These are phyloP conservation scores for Wickerhamiella azymoides DNA, from an alignment of 805 yeast species.

Conservation along the genomic window DNA sequence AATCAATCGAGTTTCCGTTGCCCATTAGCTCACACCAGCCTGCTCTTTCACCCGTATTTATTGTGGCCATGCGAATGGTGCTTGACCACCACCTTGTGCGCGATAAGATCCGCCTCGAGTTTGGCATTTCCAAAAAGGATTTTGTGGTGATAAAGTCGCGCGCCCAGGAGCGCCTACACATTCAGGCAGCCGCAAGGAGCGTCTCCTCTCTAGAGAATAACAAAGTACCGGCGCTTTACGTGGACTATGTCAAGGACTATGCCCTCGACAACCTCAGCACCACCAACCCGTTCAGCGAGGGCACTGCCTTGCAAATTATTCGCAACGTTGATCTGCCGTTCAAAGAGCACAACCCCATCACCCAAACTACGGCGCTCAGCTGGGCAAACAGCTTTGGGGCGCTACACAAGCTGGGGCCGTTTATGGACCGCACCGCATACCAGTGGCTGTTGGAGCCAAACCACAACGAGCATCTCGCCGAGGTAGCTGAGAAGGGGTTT, in stretches of 20 bases:
- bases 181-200: not conserved
- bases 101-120: conserved; percentile 4
- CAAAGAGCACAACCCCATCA: not conserved
- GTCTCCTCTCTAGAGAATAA: not conserved
- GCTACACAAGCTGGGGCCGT: conserved; percentile 3
- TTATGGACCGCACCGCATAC: conserved; percentile 1
- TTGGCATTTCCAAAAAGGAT: not conserved
- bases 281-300: conserved; percentile 8
- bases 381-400: not conserved
- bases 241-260: conserved; percentile 13
- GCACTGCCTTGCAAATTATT: conserved; percentile 8
- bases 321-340: not conserved
- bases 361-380: not conserved
- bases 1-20: not conserved
- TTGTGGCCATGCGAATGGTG: conserved; percentile 14
- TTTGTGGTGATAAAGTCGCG: not conserved
- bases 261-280: conserved; percentile 14
- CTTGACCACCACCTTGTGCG: conserved; percentile 13
- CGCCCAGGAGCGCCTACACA: not conserved
- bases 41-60: conserved; percentile 8
- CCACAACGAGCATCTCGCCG: not conserved
- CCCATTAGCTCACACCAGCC: not conserved
- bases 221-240: not conserved
- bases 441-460: conserved; percentile 2
- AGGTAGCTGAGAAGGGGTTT: not conserved